Conservation (phyloP, 148 eudicot species). For the Euryodendron excelsum region DNA sequence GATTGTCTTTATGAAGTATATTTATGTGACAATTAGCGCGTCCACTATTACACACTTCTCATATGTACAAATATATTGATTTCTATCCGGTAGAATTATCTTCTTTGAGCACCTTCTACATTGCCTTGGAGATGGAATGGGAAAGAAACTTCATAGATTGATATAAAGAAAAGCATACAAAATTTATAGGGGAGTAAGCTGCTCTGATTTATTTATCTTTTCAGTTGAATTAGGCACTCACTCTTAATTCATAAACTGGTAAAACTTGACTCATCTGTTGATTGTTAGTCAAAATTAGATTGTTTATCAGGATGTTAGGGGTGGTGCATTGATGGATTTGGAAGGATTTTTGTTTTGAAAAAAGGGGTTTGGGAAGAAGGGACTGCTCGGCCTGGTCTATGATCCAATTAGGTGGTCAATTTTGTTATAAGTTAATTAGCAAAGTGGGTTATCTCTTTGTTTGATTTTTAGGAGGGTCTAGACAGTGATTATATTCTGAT, state of each 20-base stretch:
- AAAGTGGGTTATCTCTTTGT: not conserved
- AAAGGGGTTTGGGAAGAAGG: not conserved
- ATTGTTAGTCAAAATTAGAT: not conserved
- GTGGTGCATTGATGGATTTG: not conserved
- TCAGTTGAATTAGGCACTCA: not conserved
- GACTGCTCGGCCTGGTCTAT: not conserved
- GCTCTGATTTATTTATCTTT: not conserved
- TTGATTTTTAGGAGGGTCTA: constrained; percentile 3
- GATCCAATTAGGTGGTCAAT: not conserved
- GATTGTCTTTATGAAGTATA: too few species aligned
- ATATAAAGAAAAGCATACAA: not conserved
- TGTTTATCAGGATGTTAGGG: not conserved
- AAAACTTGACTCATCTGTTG: not conserved
- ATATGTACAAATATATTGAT: not conserved
- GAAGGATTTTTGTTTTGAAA: not conserved
- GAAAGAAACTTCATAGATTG: not conserved
- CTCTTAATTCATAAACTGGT: not conserved
- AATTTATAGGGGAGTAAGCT: not conserved
- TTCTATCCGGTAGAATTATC: not conserved
- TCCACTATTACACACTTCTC: too few species aligned
- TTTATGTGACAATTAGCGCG: too few species aligned
- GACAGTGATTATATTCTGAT: not conserved
- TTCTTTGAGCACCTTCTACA: not conserved
- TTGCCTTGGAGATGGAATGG: not conserved
- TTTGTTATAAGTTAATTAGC: not conserved